Evolutionary conservation across 192 early-diverging fungal species (phyloP), one percentile per base, ranked within the genome.

Genomic region (Obelidium mucronatum): DNA sequence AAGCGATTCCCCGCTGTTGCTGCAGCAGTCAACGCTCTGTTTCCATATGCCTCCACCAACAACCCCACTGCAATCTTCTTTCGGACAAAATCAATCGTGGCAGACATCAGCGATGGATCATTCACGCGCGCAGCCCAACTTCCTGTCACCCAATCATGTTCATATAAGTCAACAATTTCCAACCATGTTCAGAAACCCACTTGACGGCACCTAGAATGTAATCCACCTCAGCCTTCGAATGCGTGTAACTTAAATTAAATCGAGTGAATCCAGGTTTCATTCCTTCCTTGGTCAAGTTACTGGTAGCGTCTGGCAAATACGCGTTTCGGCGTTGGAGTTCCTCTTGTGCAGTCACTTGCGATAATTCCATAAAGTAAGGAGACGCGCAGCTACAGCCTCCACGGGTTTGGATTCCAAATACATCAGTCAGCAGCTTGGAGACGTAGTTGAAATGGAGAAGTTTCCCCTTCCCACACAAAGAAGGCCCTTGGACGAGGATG

Each of bases 401-500:
- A 6, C 84, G 51, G 67, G 77, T 74, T 78, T 86, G 82, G n/a
- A 86, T 44, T 15, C 84, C 84, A 73, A 86, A 86, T 26, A 86
- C 78, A 64, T 84, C 84, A 42, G 80, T 81, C 73, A 86, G 79
- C 26, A 80, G 48, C 48, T 80, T 80, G 42, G 75, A 77, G 40
- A 83, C 60, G 15, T 79, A 69, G 22, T 80, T 65, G 73, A 79
- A 76, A 35, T 81, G 84, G 51, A 84, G 40, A 36, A 31, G 39
- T 37, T 65, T 8, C 8, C 35, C 63, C 17, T 15, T 37, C n/a
- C n/a, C n/a, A n/a, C n/a, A n/a, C n/a, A n/a, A n/a, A 31, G 39
- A 11, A 39, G 63, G 30, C 13, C 33, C 30, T 28, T 60, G 11
- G 17, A 65, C 63, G 13, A 65, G 26, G 35, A 65, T 37, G 8